A percentile compares a stretch with the other conserved stretches of the same genome.
Conservation (phyloP, 1,284 basidiomycete genomes). For the Moesziomyces aphidis region DNA sequence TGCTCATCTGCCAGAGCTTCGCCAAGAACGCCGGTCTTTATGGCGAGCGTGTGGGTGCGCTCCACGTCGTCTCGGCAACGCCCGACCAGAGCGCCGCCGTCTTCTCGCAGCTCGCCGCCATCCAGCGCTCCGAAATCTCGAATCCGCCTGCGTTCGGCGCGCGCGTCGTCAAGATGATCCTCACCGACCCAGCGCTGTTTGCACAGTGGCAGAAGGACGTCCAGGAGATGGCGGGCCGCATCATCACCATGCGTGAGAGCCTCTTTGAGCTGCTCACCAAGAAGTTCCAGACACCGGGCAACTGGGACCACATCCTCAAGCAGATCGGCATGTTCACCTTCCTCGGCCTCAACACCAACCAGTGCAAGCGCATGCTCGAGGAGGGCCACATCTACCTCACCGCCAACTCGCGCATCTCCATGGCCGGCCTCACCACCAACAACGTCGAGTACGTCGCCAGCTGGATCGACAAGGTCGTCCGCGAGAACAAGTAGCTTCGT, state of each 20-base stretch:
- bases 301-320: conserved; percentile 79
- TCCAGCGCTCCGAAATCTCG: conserved; percentile 91
- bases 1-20: conserved; percentile 94
- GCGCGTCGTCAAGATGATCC: conserved; percentile 75
- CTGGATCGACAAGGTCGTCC: conserved; percentile 65
- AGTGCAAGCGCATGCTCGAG: conserved; percentile 80
- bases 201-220: conserved; percentile 91
- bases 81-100: conserved; percentile 55
- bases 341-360: conserved; percentile 68
- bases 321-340: conserved; percentile 68
- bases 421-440: conserved; percentile 87
- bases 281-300: conserved; percentile 83
- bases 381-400: conserved; percentile 90
- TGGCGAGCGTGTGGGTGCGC: conserved; percentile 80
- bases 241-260: conserved; percentile 88
- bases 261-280: conserved; percentile 82
- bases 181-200: conserved; percentile 77
- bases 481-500: conserved; percentile 44
- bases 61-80: conserved; percentile 67
- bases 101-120: conserved; percentile 78
- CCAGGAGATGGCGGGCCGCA: conserved; percentile 88
- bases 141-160: conserved; percentile 92
- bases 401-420: conserved; percentile 84
- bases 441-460: conserved; percentile 71
- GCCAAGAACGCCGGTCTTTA: conserved; percentile 97